Evolutionary conservation across 2,329 filamentous ascomycete genomes (phyloP).

Genomic region (Fusarium torreyae): DNA sequence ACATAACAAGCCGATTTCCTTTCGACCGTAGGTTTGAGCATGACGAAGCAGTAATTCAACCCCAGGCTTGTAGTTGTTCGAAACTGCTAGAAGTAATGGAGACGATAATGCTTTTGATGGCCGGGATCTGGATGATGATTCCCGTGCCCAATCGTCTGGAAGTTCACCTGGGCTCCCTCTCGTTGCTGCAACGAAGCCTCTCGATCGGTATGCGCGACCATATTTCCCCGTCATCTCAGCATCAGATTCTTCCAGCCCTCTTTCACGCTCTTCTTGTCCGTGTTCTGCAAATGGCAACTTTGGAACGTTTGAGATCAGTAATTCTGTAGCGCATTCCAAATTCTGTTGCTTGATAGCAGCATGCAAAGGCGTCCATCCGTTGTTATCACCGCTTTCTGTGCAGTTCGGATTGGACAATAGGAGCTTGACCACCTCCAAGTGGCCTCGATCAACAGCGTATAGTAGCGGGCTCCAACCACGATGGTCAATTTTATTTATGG

Average conservation of each 20-base stretch:
- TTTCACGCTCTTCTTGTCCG: neutral
- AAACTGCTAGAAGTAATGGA: neutral
- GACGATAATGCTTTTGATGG: neutral
- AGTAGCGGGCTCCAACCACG: neutral
- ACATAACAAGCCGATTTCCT: neutral
- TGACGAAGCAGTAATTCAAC: neutral
- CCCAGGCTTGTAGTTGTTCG: neutral
- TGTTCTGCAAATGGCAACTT: neutral
- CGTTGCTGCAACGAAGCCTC: neutral
- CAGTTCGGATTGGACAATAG: neutral
- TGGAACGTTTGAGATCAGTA: neutral
- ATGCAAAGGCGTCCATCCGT: neutral
- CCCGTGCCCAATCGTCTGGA: neutral
- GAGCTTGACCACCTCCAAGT: neutral
- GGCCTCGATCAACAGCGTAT: neutral
- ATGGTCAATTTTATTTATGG: neutral
- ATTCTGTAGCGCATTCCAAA: neutral
- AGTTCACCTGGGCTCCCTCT: neutral
- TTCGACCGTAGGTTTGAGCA: neutral
- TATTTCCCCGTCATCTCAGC: neutral
- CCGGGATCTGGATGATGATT: neutral
- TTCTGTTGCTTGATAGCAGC: neutral
- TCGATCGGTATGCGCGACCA: neutral
- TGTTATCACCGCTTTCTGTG: neutral
- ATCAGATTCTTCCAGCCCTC: neutral